Base-by-base conservation (phyloP, 2,329 filamentous ascomycete species). In the Bisporella sp. region DNA sequence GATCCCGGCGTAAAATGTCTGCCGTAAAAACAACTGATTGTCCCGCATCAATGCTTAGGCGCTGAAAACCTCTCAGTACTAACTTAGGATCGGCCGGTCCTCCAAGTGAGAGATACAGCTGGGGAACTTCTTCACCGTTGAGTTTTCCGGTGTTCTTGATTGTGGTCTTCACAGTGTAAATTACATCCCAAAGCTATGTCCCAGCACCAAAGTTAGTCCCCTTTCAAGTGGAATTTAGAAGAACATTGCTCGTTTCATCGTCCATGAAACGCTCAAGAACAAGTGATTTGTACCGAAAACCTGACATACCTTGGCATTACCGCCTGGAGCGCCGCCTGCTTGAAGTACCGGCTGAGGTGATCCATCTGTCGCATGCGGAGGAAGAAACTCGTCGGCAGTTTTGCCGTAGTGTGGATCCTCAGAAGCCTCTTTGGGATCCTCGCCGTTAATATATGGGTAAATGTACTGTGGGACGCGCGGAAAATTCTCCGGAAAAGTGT, bases 31-130 rank as follows among this genome's bases (percentile, higher is more conserved):
- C 79, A 4, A 72, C 74, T 47, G 76, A 81, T 67, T 81, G 67
- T n/a, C 88, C 89, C 0, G 88, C 77, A 4, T 78, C 73, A 55
- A 96, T 82, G 46, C 74, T 76, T 52, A 96, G 68, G 44, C 89
- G 81, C 52, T 95, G 87, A 62, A 96, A 97, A 42, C 84, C 84
- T 54, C 92, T 84, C 11, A 97, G 81, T 3, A 82, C 74, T 30
- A 76, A 71, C 3, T 73, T 68, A 3, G 82, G 79, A 62, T 96
- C 87, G 37, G 84, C 76, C 1, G 85, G 77, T 0, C 89, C 90
- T 46, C 91, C 92, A 2, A 95, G 85, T 31, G 78, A 82, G 49
- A 97, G 64, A 68, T 97, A 92, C 1, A 81, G 63, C 64, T 85
- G 81, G 0, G 75, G 69, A 1, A 84, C 76, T 54, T 82, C 77